phyloP scores from a whole-genome alignment of 805 yeast species.

The Metschnikowia hibisci region DNA sequence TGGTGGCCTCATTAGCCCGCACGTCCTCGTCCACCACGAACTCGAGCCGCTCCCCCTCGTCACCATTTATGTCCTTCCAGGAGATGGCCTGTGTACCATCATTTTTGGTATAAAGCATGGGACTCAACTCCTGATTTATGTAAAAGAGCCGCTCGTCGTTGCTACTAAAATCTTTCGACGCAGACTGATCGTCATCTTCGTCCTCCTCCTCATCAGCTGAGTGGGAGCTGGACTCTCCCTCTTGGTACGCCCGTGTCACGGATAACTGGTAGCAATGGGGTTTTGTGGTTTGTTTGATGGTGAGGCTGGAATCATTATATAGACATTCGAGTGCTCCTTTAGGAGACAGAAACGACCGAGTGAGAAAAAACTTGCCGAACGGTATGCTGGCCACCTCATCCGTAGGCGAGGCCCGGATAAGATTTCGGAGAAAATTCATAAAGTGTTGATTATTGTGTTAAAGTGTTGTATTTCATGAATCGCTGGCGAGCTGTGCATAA shows the following conservation, averaged over 20 bases:
- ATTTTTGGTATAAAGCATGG: conserved; percentile 49
- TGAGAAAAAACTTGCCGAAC: conserved; percentile 71
- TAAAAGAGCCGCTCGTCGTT: conserved; percentile 71
- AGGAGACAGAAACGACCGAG: conserved; percentile 75
- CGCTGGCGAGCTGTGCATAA: conserved; percentile 5
- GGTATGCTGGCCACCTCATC: conserved; percentile 68
- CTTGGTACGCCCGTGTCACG: conserved; percentile 64
- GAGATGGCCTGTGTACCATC: conserved; percentile 58
- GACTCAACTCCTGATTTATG: conserved; percentile 55
- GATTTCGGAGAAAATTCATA: conserved; percentile 72
- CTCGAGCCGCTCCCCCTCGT: conserved; percentile 78
- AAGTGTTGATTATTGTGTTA: background rate
- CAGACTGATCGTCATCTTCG: conserved; percentile 36
- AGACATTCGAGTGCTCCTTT: conserved; percentile 83
- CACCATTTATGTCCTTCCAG: conserved; percentile 87
- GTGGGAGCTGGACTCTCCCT: conserved; percentile 56
- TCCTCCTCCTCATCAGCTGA: conserved; percentile 45
- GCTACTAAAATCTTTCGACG: conserved; percentile 20
- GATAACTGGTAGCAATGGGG: conserved; percentile 68
- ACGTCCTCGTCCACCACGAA: conserved; percentile 65
- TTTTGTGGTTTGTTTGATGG: conserved; percentile 63
- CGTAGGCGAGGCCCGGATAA: conserved; percentile 52
- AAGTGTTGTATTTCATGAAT: background rate
- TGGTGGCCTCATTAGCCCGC: conserved; percentile 51
- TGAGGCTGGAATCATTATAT: conserved; percentile 73